A percentile compares a stretch with the other conserved stretches of the same genome.
These are phyloP conservation scores for Thermomyces lanuginosus DNA, from an alignment of 2,329 filamentous ascomycete species.

Conservation along the genomic window DNA sequence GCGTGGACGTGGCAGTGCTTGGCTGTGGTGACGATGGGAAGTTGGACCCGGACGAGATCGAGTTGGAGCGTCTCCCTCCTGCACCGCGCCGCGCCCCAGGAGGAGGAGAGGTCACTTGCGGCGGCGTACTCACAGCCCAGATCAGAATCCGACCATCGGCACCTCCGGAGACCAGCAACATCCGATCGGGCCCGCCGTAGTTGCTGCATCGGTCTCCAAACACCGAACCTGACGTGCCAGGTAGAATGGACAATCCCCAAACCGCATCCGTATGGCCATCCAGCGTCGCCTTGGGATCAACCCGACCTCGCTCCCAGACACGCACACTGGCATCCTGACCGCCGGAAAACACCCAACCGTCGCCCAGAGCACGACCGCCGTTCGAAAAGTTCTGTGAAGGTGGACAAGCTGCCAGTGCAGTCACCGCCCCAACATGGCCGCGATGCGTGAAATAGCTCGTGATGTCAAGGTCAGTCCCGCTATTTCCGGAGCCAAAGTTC, in stretches of 20 bases:
- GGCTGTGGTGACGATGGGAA: conserved; percentile 85
- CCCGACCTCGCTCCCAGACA: conserved; percentile 86
- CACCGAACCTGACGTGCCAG: conserved; percentile 60
- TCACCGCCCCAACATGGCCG: conserved; percentile 80
- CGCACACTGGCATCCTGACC: conserved; percentile 85
- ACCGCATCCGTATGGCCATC: conserved; percentile 92
- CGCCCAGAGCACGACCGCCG: conserved; percentile 70
- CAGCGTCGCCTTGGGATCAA: conserved; percentile 87
- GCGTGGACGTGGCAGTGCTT: conserved; percentile 65
- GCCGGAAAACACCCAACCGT: conserved; percentile 97
- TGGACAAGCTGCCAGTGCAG: conserved; percentile 73
- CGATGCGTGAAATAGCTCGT: conserved; percentile 88
- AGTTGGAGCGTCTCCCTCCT: conserved; percentile 72
- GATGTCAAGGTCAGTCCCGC: conserved; percentile 70
- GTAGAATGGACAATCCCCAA: conserved; percentile 87
- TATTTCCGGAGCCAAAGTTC: conserved; percentile 37
- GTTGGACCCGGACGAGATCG: conserved; percentile 83
- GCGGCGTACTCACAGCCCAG: conserved; percentile 86
- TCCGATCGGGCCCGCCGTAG: conserved; percentile 67
- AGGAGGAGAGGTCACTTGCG: conserved; percentile 67
- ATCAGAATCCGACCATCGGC: conserved; percentile 84
- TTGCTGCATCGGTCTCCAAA: conserved; percentile 57
- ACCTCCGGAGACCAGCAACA: conserved; percentile 77
- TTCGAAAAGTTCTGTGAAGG: conserved; percentile 78
- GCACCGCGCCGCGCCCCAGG: conserved; percentile 53